phyloP scores from a whole-genome alignment of 2,329 filamentous ascomycete species.

The Penicillium sp. region DNA sequence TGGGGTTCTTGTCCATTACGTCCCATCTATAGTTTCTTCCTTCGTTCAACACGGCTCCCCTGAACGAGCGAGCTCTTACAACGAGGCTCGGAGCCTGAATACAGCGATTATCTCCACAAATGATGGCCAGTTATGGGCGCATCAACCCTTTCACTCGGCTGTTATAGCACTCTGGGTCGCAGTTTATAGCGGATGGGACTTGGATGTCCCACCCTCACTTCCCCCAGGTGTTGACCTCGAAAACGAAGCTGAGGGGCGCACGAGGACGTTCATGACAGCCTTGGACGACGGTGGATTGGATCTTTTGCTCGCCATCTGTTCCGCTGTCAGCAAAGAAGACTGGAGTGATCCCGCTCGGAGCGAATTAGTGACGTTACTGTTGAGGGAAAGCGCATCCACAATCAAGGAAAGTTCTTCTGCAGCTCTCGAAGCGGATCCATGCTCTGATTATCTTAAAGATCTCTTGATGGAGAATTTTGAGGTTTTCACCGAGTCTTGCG shows the following conservation, averaged over 20 bases:
- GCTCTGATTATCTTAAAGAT: constrained; percentile 73
- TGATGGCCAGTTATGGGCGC: constrained; percentile 72
- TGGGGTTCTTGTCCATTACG: constrained; percentile 73
- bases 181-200: constrained; percentile 89
- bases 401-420: constrained; percentile 76
- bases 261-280: constrained; percentile 74
- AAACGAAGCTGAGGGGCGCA: constrained; percentile 71
- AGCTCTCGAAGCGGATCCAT: constrained; percentile 68
- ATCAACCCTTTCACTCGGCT: constrained; percentile 78
- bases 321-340: constrained; percentile 77
- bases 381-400: constrained; percentile 72
- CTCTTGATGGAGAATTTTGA: constrained; percentile 82
- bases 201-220: constrained; percentile 68
- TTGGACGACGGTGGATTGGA: constrained; percentile 91
- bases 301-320: constrained; percentile 83
- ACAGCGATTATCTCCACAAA: constrained; percentile 67
- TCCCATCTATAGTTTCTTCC: constrained; percentile 78
- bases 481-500: constrained; percentile 86
- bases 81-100: constrained; percentile 73
- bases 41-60: constrained; percentile 79
- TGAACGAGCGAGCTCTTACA: constrained; percentile 70
- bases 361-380: constrained; percentile 79
- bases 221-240: constrained; percentile 67
- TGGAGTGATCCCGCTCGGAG: constrained; percentile 88
- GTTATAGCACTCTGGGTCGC: constrained; percentile 85